These are phyloP conservation scores for Circinella umbellata DNA, from an alignment of 371 early-diverging fungal species.

Conservation along the genomic window DNA sequence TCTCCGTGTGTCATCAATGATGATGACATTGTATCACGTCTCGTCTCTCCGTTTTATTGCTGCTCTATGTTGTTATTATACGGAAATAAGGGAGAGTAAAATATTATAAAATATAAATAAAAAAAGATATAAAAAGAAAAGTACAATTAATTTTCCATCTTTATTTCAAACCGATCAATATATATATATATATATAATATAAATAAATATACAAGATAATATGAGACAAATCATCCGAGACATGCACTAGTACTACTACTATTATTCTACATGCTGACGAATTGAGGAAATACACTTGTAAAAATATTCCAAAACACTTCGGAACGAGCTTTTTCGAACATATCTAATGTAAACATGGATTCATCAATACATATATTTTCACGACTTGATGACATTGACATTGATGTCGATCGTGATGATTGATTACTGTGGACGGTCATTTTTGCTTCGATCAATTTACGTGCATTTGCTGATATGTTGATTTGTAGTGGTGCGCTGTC, in stretches of 20 bases:
- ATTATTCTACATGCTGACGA: conserved; percentile 4
- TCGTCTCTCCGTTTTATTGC: background rate
- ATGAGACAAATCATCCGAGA: conserved; percentile 5
- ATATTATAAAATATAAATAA: no score
- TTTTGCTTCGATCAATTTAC: background rate
- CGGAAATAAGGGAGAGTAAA: background rate
- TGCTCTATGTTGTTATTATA: background rate
- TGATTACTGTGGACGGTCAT: background rate
- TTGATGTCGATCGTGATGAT: background rate
- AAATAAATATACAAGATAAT: background rate
- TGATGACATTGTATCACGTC: background rate
- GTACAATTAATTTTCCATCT: background rate
- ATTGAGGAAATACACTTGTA: conserved; percentile 41
- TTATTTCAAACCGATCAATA: background rate
- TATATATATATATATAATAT: background rate
- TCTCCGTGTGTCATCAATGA: background rate
- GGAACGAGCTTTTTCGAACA: conserved; percentile 34
- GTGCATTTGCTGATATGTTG: conserved; percentile 38
- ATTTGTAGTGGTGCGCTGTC: conserved; percentile 38
- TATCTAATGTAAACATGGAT: background rate
- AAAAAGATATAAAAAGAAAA: background rate
- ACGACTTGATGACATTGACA: background rate
- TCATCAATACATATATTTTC: background rate
- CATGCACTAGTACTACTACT: background rate
- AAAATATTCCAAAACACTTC: conserved; percentile 55